Conservation (phyloP, 176 grass and related monocot genomes). For the Chloris gayana region DNA sequence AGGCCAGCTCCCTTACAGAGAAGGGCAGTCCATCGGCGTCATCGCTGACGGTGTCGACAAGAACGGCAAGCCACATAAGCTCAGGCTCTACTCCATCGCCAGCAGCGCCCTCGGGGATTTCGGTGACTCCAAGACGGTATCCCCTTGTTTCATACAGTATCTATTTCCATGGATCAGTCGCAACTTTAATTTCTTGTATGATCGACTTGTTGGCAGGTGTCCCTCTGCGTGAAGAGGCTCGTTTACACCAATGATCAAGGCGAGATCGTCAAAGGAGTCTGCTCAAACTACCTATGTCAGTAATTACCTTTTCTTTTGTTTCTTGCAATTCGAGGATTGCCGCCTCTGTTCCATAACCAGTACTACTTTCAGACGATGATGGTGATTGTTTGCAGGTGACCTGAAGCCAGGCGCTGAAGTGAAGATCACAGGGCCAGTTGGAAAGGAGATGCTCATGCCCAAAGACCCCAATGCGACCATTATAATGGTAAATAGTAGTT, state of each 20-base stretch:
- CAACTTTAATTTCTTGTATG: too few species aligned
- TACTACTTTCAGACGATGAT: not conserved
- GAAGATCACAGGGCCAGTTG: conserved; percentile 86
- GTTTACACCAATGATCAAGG: conserved; percentile 93
- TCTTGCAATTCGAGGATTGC: not conserved
- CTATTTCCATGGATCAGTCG: too few species aligned
- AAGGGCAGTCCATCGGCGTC: conserved; percentile 89
- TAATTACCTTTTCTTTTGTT: not conserved
- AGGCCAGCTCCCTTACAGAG: conserved; percentile 81
- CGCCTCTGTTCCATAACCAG: not conserved
- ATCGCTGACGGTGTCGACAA: conserved; percentile 86
- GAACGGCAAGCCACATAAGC: conserved; percentile 95
- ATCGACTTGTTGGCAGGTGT: conserved; percentile 45
- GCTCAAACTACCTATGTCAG: conserved; percentile 92
- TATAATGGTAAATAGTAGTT: conserved; percentile 74
- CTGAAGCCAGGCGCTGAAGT: conserved; percentile 67
- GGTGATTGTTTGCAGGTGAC: conserved; percentile 55
- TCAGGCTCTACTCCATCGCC: conserved; percentile 90
- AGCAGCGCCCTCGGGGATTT: conserved; percentile 94
- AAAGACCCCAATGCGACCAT: conserved; percentile 88
- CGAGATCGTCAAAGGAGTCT: conserved; percentile 96
- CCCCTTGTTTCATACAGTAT: too few species aligned
- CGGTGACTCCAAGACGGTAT: conserved; percentile 72
- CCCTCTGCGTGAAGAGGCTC: conserved; percentile 91
- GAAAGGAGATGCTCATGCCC: conserved; percentile 99